Base-by-base conservation (phyloP, 2,329 filamentous ascomycete species). In the Fusarium continuum region DNA sequence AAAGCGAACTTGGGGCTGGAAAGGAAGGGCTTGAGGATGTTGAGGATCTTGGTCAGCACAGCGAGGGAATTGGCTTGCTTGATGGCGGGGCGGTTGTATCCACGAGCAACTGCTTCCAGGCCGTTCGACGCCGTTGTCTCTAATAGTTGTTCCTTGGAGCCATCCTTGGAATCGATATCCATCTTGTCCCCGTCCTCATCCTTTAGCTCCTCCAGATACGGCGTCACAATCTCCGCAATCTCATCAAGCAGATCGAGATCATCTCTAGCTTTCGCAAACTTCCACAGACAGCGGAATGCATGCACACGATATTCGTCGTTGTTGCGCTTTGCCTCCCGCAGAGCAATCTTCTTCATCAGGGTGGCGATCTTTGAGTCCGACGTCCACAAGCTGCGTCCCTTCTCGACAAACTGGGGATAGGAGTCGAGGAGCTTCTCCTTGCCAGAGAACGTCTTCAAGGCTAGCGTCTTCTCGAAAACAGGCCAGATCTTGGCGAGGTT, bases 261-360 rank as follows among this genome's bases (percentile, higher is more conserved):
- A 20, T 83, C 82, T 40, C 90, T 83, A 13, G 85, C 85, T 31
- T 84, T 83, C n/a, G 87, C 85, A 69, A 94, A 91, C 50, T 87
- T 83, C 71, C 91, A 93, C 6, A 97, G 79, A 28, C 86, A 88
- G 50, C 80, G 79, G 62, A 97, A 85, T 1, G 91, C 91, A 74
- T 91, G 83, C 17, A 90, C 89, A 13, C 91, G 87, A 76, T 98
- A 99, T 8, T 82, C 81, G n/a, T 88, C 85, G 71, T 97, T 97
- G 72, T 93, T 94, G 26, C 95, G 86, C 80, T 95, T 97, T 8
- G 93, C 93, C 82, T 99, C 95, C 54, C 94, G 86, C 14, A 94
- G 75, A 6, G 86, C 85, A 64, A 97, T 90, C 83, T 93, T 93
- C 79, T 89, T 91, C 79, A 93, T 88, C 67, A 89, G 83, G 8